Conservation (phyloP, 202 grass and related monocot genomes). For the Sporobolus alterniflorus region DNA sequence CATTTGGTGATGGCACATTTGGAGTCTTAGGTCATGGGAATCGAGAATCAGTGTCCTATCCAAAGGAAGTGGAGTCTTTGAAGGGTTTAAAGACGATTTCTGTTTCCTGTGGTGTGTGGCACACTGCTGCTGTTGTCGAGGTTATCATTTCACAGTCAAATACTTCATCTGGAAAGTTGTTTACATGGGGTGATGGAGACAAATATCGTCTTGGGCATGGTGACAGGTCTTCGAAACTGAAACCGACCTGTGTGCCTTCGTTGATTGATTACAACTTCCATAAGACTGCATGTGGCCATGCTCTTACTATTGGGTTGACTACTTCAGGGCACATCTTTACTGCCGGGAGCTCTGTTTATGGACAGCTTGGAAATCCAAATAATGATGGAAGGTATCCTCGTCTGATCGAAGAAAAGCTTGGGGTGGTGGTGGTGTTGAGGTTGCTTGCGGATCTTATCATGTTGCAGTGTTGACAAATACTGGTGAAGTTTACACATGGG, state of each 20-base stretch:
- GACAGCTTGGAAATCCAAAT: slow-evolving; percentile 90
- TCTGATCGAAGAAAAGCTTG: slow-evolving; percentile 79
- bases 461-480: slow-evolving; percentile 79
- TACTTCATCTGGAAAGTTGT: slow-evolving; percentile 92
- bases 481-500: slow-evolving; percentile 99
- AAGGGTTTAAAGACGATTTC: slow-evolving; percentile 84
- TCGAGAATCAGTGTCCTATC: slow-evolving; percentile 64
- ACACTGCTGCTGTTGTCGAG: slow-evolving; percentile 93
- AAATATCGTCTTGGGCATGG: slow-evolving; percentile 97
- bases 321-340: slow-evolving; percentile 96
- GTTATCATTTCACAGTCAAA: slow-evolving; percentile 91
- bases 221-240: slow-evolving; percentile 76
- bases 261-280: slow-evolving; percentile 98
- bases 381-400: slow-evolving; percentile 90
- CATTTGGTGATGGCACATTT: slow-evolving; percentile 98
- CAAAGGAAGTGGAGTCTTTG: slow-evolving; percentile 92
- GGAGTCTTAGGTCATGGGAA: slow-evolving; percentile 92
- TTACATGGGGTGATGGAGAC: slow-evolving; percentile 98
- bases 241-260: slow-evolving; percentile 89
- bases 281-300: slow-evolving; percentile 88
- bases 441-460: slow-evolving; percentile 96
- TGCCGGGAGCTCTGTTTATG: slow-evolving; percentile 85
- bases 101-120: slow-evolving; percentile 98
- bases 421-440: slow-evolving; percentile 72
- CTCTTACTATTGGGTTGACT: slow-evolving; percentile 90